Percentiles rank a stretch among this genome's conserved stretches.
Conservation (phyloP, 2,329 filamentous ascomycete species). For the Ophiocordyceps australis region DNA sequence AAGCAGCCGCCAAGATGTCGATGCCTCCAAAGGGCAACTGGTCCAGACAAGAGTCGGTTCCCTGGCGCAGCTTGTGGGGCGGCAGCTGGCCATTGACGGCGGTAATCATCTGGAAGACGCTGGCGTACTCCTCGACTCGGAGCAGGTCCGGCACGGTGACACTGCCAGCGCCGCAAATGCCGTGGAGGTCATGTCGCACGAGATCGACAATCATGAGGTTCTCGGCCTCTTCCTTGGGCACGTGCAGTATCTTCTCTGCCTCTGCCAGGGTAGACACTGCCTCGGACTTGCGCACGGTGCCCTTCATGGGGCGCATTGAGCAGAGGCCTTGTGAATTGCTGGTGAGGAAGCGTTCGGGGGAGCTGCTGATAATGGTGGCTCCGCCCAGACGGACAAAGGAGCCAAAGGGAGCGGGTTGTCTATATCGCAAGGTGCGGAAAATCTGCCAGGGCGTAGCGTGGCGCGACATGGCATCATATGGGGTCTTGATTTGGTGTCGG, state of each 20-base stretch:
- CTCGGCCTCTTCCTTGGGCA: conserved; percentile 83
- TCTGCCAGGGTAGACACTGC: conserved; percentile 48
- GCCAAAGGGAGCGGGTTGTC: conserved; percentile 71
- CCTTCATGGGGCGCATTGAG: conserved; percentile 88
- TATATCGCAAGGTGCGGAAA: conserved; percentile 49
- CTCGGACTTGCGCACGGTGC: conserved; percentile 67
- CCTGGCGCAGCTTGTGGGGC: conserved; percentile 2
- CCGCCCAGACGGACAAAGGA: conserved; percentile 57
- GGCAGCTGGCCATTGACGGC: conserved; percentile 58
- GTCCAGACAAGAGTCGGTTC: conserved; percentile 2
- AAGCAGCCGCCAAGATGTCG: conserved; percentile 56
- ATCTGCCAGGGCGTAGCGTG: conserved; percentile 41
- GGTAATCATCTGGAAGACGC: conserved; percentile 81
- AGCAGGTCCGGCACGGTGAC: conserved; percentile 66
- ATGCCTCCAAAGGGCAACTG: conserved; percentile 36
- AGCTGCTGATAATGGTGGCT: conserved; percentile 62
- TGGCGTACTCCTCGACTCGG: conserved; percentile 78
- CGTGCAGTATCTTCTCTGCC: conserved; percentile 54
- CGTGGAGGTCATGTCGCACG: conserved; percentile 82
- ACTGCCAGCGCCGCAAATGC: conserved; percentile 57
- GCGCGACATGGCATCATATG: background rate
- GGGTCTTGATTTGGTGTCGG: background rate
- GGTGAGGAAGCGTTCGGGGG: conserved; percentile 75
- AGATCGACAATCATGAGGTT: conserved; percentile 97
- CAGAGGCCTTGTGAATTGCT: conserved; percentile 33